phyloP scores from a whole-genome alignment of 2,329 filamentous ascomycete species.

The Colletotrichum karsti region DNA sequence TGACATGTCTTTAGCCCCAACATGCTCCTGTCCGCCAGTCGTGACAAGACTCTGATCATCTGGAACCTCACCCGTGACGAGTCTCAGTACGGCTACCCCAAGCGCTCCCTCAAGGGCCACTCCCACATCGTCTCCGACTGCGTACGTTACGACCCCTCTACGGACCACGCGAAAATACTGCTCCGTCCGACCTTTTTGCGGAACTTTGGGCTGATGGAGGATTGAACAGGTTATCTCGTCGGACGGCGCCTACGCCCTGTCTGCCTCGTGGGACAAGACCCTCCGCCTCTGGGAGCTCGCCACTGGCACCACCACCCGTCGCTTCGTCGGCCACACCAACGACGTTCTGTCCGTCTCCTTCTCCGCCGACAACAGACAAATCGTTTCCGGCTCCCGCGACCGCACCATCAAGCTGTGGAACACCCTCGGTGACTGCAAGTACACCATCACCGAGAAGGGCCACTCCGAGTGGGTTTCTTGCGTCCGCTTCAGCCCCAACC shows the following conservation, averaged over 20 bases:
- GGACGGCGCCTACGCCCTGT: constrained; percentile 98
- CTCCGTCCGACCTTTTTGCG: background rate
- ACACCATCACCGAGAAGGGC: constrained; percentile 99
- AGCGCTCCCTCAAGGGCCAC: constrained; percentile 98
- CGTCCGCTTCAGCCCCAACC: constrained; percentile 99
- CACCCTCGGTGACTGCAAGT: constrained; percentile 99
- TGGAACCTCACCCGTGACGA: constrained; percentile 99
- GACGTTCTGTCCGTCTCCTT: constrained; percentile 99
- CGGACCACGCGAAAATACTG: constrained; percentile 10
- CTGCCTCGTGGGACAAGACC: constrained; percentile 99
- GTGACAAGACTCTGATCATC: constrained; percentile 99
- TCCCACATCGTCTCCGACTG: constrained; percentile 99
- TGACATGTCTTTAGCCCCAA: constrained; percentile 75
- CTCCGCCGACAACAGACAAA: constrained; percentile 99
- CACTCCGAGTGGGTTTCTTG: constrained; percentile 99
- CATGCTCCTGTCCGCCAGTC: constrained; percentile 97
- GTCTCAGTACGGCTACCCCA: constrained; percentile 97
- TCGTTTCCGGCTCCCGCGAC: constrained; percentile 98
- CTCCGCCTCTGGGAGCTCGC: constrained; percentile 99
- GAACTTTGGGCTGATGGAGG: constrained; percentile 43
- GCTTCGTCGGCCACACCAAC: constrained; percentile 99
- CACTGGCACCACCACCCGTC: constrained; percentile 95
- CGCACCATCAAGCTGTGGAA: constrained; percentile 99
- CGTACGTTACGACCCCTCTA: constrained; percentile 68
- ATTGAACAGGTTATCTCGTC: constrained; percentile 90